Evolutionary conservation across 495 filamentous ascomycete genomes (phyloP), one percentile per base, ranked within the genome.

Genomic region (Monascus purpureus): DNA sequence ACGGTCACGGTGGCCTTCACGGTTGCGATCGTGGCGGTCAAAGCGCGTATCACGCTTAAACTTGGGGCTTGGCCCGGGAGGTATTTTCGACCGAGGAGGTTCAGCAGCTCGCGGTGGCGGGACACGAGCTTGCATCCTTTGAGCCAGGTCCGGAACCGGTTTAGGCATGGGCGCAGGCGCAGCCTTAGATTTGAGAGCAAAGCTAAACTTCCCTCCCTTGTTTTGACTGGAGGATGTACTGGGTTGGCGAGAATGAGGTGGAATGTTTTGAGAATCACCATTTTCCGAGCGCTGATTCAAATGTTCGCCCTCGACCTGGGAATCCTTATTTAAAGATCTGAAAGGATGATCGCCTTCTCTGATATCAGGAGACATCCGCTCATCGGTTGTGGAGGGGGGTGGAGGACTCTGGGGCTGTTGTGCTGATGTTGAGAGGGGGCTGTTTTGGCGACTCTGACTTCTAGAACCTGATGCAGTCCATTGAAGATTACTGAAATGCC

Each of bases 171-270:
- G 48, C 14, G 70, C 56, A 13, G 73, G 58, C 4, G 66, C 55
- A 13, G 72, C 55, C 37, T 90, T 90, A 0, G 73, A 61, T 49
- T 90, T 92, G 52, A 93, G 77, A 8, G 82, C 79, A 52, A 93
- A 93, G 44, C 81, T 85, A 43, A 93, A 83, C 49, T 85, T 88
- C 23, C 75, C 76, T 11, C 65, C 70, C 55, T 67, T 72, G 26
- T 61, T 63, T 31, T 67, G 56, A 15, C 70, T 62, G 23, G 69
- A 59, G 15, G 68, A 57, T 4, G 59, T 51, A 11, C 62, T 51
- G 9, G 67, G 50, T 37, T 71, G 60, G 27, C 50, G 57, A 9
- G 50, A 47, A 16, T 68, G 63, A 6, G 68, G 68, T 17, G 53
- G 55, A 57, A 68, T 68, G 17, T 66, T 64, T 26, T 60, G 48